Evolutionary conservation across 192 early-diverging fungal species (phyloP).

Genomic region (Coemansia sp.): DNA sequence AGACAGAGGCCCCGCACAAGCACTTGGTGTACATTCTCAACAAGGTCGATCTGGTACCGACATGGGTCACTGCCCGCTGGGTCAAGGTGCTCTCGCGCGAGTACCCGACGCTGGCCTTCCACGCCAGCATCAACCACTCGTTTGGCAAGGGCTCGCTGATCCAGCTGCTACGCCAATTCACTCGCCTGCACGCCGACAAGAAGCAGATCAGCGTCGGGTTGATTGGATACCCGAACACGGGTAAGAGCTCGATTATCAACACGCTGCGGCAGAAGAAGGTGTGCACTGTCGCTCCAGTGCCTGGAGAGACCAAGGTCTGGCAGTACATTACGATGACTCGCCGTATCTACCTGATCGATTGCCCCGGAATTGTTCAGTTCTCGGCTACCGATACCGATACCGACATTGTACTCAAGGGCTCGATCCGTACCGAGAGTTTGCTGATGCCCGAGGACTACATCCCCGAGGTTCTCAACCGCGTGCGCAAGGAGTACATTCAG

Average conservation of each 20-base stretch:
- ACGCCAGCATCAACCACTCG: constrained; percentile 97
- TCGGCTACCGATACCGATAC: constrained; percentile 84
- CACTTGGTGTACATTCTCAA: constrained; percentile 95
- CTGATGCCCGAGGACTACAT: constrained; percentile 88
- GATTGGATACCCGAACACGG: constrained; percentile 97
- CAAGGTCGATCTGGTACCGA: constrained; percentile 98
- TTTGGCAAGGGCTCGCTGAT: constrained; percentile 98
- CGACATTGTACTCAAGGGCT: constrained; percentile 97
- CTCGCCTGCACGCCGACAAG: constrained; percentile 91
- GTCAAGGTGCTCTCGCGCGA: constrained; percentile 87
- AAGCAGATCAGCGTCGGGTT: constrained; percentile 99
- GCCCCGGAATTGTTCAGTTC: constrained; percentile 95
- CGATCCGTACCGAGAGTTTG: constrained; percentile 92
- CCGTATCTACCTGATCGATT: constrained; percentile 98
- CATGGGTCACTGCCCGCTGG: constrained; percentile 98
- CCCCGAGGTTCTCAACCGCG: constrained; percentile 75
- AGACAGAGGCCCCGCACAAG: constrained; percentile 93
- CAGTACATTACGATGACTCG: constrained; percentile 99
- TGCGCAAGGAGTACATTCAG: constrained; percentile 86
- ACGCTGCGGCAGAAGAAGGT: constrained; percentile 94
- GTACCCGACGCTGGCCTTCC: constrained; percentile 96
- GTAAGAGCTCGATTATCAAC: constrained; percentile 98
- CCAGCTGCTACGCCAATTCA: constrained; percentile 96
- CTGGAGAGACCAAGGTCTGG: constrained; percentile 99
- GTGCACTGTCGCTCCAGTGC: constrained; percentile 96